Conservation (phyloP, 1,139 yeast species). For the Yamadazyma spencermartinsiae region DNA sequence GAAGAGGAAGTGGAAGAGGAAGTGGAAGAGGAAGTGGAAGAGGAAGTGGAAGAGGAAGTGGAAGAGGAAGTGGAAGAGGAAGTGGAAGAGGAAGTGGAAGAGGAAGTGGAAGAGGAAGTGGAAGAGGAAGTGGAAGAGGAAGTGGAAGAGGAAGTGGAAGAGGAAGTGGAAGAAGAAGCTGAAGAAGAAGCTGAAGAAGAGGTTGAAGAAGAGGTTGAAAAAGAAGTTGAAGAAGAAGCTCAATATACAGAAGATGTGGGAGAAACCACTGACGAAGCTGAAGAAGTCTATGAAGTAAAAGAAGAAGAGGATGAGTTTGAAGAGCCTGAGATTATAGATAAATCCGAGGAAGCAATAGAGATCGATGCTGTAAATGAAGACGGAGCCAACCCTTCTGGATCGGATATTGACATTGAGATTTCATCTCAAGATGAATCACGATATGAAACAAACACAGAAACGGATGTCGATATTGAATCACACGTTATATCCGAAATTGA, state of each 20-base stretch:
- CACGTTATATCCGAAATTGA: too few species aligned
- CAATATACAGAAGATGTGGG: too few species aligned
- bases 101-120: slow-evolving; percentile 4
- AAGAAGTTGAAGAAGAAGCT: slow-evolving; percentile 5
- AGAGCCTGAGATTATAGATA: not conserved
- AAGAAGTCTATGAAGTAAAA: slow-evolving; percentile 4
- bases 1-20: slow-evolving; percentile 2
- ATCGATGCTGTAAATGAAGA: slow-evolving; percentile 7
- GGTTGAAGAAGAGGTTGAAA: slow-evolving; percentile 3
- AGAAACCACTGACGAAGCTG: too few species aligned
- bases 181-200: slow-evolving; percentile 3
- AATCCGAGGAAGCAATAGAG: too few species aligned
- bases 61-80: slow-evolving; percentile 3
- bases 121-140: slow-evolving; percentile 3
- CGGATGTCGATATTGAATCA: slow-evolving; percentile 3
- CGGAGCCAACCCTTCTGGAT: slow-evolving; percentile 5
- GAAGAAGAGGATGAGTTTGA: slow-evolving; percentile 5
- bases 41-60: slow-evolving; percentile 2
- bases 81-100: slow-evolving; percentile 6
- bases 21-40: slow-evolving; percentile 2
- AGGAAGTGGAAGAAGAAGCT: slow-evolving; percentile 5
- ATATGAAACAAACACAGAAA: slow-evolving; percentile 2
- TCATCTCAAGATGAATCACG: not conserved
- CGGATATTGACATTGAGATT: not conserved
- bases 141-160: slow-evolving; percentile 5